Evolutionary conservation across 78 protist species (phyloP).

Genomic region (Dictyostelium brefeldianum): DNA sequence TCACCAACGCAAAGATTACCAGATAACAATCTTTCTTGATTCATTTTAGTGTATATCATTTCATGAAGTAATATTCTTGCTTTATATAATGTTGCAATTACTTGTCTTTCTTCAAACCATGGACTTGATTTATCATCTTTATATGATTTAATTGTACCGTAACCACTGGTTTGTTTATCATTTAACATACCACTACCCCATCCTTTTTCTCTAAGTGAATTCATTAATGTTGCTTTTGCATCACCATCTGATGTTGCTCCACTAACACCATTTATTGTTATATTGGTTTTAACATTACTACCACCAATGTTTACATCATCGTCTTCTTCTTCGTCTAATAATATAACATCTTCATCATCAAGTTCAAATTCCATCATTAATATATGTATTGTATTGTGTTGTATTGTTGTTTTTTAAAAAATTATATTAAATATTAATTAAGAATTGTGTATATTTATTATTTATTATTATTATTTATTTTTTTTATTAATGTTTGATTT

Average conservation of each 20-base stretch:
- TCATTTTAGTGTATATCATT: constrained; percentile 36
- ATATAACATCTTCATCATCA: constrained; percentile 31
- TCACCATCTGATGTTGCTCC: neutral
- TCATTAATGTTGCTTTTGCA: neutral
- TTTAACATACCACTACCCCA: constrained; percentile 13
- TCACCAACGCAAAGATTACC: constrained; percentile 71
- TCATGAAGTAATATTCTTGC: constrained; percentile 57
- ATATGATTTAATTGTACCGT: neutral
- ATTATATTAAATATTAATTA: no score
- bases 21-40: constrained; percentile 52
- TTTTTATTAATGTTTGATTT: no score
- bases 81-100: constrained; percentile 43
- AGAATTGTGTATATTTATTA: no score
- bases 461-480: no score
- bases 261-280: neutral
- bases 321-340: constrained; percentile 23
- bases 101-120: constrained; percentile 77
- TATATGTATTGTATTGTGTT: neutral
- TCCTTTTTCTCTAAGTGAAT: constrained; percentile 34
- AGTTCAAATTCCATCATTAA: constrained; percentile 12
- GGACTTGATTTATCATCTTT: constrained; percentile 61
- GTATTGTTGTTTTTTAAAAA: neutral
- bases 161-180: neutral
- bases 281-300: neutral
- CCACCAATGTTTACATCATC: neutral